Conservation (phyloP, 2,329 filamentous ascomycete species). For the Cercospora nicotianae region DNA sequence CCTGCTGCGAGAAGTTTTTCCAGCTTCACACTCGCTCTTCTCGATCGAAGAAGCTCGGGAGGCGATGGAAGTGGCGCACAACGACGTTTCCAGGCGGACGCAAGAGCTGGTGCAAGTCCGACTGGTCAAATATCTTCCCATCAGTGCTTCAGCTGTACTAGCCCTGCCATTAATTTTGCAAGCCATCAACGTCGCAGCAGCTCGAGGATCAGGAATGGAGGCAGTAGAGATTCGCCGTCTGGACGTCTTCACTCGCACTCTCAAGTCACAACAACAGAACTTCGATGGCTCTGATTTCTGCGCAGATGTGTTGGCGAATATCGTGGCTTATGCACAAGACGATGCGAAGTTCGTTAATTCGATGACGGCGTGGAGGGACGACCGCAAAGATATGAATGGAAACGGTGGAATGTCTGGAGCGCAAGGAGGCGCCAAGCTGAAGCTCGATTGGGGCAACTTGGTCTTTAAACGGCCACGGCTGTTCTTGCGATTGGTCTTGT, state of each 20-base stretch:
- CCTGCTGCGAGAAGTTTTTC: constrained; percentile 22
- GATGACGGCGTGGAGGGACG: constrained; percentile 23
- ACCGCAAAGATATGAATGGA: constrained; percentile 20
- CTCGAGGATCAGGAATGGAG: constrained; percentile 25
- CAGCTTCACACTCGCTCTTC: constrained; percentile 20
- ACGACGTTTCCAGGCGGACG: constrained; percentile 25
- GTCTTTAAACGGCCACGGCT: constrained; percentile 28
- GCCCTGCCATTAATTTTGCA: constrained; percentile 24
- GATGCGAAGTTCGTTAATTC: constrained; percentile 26
- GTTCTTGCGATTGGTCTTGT: constrained; percentile 25
- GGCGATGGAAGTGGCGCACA: constrained; percentile 25
- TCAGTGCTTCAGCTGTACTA: constrained; percentile 24
- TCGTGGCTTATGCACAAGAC: constrained; percentile 27
- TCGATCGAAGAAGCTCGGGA: constrained; percentile 27
- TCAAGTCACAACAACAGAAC: constrained; percentile 26
- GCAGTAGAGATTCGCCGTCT: constrained; percentile 23
- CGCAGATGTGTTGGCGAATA: constrained; percentile 25
- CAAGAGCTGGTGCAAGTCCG: constrained; percentile 29
- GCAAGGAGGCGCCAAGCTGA: constrained; percentile 19
- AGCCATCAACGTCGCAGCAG: constrained; percentile 28
- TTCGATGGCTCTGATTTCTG: constrained; percentile 30
- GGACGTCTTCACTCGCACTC: constrained; percentile 26
- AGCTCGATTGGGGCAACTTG: constrained; percentile 28
- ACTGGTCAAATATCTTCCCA: constrained; percentile 25
- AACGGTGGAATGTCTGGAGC: constrained; percentile 2